These are phyloP conservation scores for Macroventuria anomochaeta DNA, from an alignment of 2,329 filamentous ascomycete genomes.

Conservation along the genomic window DNA sequence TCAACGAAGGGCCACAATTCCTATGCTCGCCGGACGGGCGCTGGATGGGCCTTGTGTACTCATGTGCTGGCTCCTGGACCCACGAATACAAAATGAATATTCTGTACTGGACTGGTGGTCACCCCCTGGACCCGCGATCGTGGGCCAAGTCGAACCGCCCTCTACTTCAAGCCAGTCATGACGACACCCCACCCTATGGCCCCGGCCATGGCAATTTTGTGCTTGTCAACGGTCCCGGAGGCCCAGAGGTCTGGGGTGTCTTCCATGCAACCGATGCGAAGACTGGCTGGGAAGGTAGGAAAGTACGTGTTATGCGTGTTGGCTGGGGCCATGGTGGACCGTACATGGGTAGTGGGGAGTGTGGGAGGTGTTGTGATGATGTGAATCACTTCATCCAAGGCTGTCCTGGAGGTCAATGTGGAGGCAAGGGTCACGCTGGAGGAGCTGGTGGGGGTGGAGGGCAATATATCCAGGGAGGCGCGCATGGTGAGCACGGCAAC, in stretches of 20 bases:
- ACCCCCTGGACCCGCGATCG: slow-evolving; percentile 46
- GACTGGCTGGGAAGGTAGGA: slow-evolving; percentile 55
- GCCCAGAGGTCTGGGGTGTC: slow-evolving; percentile 51
- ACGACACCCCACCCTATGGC: slow-evolving; percentile 51
- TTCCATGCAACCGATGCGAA: slow-evolving; percentile 56
- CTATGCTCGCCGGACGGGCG: slow-evolving; percentile 44
- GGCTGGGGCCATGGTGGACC: slow-evolving; percentile 47
- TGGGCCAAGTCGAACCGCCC: slow-evolving; percentile 52
- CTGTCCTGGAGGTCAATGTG: slow-evolving; percentile 36
- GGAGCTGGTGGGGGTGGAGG: slow-evolving; percentile 27
- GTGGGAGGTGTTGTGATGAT: slow-evolving; percentile 43
- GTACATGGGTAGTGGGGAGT: slow-evolving; percentile 52
- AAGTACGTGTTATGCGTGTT: slow-evolving; percentile 54
- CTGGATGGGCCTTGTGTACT: slow-evolving; percentile 56
- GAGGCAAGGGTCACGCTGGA: slow-evolving; percentile 32
- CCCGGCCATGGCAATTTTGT: slow-evolving; percentile 57
- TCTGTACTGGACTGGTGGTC: slow-evolving; percentile 50
- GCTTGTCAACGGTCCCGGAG: slow-evolving; percentile 40
- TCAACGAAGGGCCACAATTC: slow-evolving; percentile 56
- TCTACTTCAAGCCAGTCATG: slow-evolving; percentile 46
- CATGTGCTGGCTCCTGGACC: slow-evolving; percentile 56
- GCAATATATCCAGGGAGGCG: slow-evolving; percentile 17
- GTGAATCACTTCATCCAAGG: slow-evolving; percentile 43
- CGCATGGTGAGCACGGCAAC: slow-evolving; percentile 22
- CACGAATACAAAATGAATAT: slow-evolving; percentile 58